Percentiles rank a stretch among this genome's conserved stretches.
These are phyloP conservation scores for Aspergillus sp. DNA, from an alignment of 2,329 filamentous ascomycete genomes.

Conservation along the genomic window DNA sequence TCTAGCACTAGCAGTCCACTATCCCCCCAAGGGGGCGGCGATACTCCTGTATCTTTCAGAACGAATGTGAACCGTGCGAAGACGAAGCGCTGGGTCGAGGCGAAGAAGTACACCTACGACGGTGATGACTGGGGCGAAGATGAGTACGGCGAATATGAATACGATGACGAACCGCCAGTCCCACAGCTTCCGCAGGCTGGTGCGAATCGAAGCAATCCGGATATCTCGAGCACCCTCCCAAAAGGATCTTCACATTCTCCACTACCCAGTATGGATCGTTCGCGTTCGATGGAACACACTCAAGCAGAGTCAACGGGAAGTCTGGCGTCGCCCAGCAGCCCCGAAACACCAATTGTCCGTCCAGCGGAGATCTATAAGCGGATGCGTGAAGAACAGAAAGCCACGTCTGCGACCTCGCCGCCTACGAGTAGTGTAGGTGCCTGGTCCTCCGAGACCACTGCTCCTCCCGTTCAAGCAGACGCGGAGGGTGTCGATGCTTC, in stretches of 20 bases:
- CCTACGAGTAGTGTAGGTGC: slow-evolving; percentile 23
- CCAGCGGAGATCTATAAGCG: slow-evolving; percentile 77
- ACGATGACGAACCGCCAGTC: slow-evolving; percentile 57
- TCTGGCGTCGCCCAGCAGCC: slow-evolving; percentile 31
- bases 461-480: slow-evolving; percentile 7
- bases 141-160: slow-evolving; percentile 63
- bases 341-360: slow-evolving; percentile 64
- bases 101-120: slow-evolving; percentile 81
- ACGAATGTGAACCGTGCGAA: slow-evolving; percentile 85
- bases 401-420: slow-evolving; percentile 23
- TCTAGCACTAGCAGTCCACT: slow-evolving; percentile 29
- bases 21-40: slow-evolving; percentile 27
- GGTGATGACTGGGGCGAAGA: slow-evolving; percentile 87
- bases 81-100: slow-evolving; percentile 93
- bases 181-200: slow-evolving; percentile 24
- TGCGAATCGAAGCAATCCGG: slow-evolving; percentile 27
- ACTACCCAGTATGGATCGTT: slow-evolving; percentile 32
- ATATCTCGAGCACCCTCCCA: slow-evolving; percentile 14
- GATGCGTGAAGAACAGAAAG: slow-evolving; percentile 64
- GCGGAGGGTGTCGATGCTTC: background rate
- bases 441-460: background rate
- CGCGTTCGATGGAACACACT: slow-evolving; percentile 41
- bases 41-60: slow-evolving; percentile 64
- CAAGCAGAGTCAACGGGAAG: slow-evolving; percentile 17
- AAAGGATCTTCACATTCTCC: slow-evolving; percentile 15